phyloP scores from a whole-genome alignment of 176 grass and related monocot species.

The Ananas comosus region DNA sequence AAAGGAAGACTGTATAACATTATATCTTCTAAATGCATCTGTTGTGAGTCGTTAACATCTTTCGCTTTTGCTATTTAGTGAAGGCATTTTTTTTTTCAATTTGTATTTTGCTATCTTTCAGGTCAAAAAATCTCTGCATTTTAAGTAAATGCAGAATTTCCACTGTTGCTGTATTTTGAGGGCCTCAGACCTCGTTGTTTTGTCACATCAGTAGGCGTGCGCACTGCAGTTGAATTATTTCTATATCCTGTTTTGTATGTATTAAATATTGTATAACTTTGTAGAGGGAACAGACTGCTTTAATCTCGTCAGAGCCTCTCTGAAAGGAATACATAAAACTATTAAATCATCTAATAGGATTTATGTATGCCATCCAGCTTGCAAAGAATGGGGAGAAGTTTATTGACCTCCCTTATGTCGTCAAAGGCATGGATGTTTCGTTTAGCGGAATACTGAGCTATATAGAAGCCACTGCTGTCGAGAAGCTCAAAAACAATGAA shows the following conservation, averaged over 20 bases:
- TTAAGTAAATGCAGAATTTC: too few species aligned
- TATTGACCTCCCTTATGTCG: constrained; percentile 81
- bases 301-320: too few species aligned
- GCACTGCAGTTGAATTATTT: neutral
- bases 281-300: too few species aligned
- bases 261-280: neutral
- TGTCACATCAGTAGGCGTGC: neutral
- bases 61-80: too few species aligned
- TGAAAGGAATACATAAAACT: neutral
- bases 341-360: neutral
- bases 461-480: constrained; percentile 80
- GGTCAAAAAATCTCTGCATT: too few species aligned
- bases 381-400: constrained; percentile 98
- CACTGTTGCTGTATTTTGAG: neutral
- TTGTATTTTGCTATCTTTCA: too few species aligned
- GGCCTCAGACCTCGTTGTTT: neutral
- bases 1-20: too few species aligned
- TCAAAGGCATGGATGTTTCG: constrained; percentile 99
- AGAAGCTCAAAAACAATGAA: constrained; percentile 90
- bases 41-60: too few species aligned
- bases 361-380: constrained; percentile 37
- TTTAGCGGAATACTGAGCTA: constrained; percentile 97
- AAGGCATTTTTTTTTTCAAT: too few species aligned
- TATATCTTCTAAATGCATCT: too few species aligned
- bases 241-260: neutral